Base-by-base conservation (phyloP, 768 basidiomycete species). In the Agrocybe pediades region DNA sequence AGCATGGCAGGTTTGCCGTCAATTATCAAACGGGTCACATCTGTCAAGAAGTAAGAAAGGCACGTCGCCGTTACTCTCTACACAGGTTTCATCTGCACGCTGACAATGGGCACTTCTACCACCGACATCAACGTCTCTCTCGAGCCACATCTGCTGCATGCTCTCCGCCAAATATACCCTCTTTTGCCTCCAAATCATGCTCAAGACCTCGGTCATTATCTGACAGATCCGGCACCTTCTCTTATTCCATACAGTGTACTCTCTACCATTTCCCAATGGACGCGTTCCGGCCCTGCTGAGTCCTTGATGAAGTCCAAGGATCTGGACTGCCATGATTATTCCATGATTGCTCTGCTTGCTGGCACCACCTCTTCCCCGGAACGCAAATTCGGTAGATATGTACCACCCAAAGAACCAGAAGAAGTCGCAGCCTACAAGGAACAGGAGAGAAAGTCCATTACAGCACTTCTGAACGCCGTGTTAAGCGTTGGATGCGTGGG, bases 341-440 rank as follows among this genome's bases (percentile, higher is more conserved):
- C 78, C 6, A 91, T 90, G 84, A 71, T 91, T 33, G 72, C 89
- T 17, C 74, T 94, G 29, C 81, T 94, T 5, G 90, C 92, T 15
- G 91, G 91, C 30, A 79, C 86, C 6, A 81, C 78, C 41, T 86
- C 90, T n/a, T 90, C 89, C 6, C 91, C 91, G 19, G 84, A 88
- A 53, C 81, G 87, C 49, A 83, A 77, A 29, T 88, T 90, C 55
- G 84, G 84, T 26, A 58, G 71, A 8, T 81, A 84, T 59, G 53
- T 63, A 3, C 77, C 74, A 20, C 77, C 74, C 19, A 70, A 67
- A 53, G 77, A 77, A 53, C 78, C 78, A 25, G 78, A 82, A 56
- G 72, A 79, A 51, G 64, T 80, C 13, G 76, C 74, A 41, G 74
- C 72, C 40, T 70, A 75, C 29, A 78, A 69, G 48, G 68, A 71